Conservation (phyloP, 805 yeast genomes). For the Metschnikowia santaceciliae region DNA sequence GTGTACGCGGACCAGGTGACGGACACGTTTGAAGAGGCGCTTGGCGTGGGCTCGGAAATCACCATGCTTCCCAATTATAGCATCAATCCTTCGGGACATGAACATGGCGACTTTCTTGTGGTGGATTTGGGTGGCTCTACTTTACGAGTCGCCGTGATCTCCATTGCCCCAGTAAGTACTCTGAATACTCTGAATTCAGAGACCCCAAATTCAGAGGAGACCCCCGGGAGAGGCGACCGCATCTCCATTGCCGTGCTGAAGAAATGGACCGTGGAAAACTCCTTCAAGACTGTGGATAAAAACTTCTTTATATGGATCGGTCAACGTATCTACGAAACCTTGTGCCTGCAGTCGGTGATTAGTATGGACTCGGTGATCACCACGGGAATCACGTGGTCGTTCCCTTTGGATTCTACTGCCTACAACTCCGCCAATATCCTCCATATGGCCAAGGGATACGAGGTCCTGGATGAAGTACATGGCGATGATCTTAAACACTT, state of each 20-base stretch:
- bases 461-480: slow-evolving; percentile 39
- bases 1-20: slow-evolving; percentile 20
- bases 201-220: too few relatives aligned
- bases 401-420: slow-evolving; percentile 44
- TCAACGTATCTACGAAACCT: slow-evolving; percentile 26
- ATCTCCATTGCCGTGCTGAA: slow-evolving; percentile 26
- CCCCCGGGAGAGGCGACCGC: slow-evolving; percentile 12
- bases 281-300: slow-evolving; percentile 36
- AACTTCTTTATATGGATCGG: slow-evolving; percentile 45
- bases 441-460: slow-evolving; percentile 61
- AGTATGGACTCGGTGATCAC: slow-evolving; percentile 20
- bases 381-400: slow-evolving; percentile 55
- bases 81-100: slow-evolving; percentile 35
- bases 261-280: slow-evolving; percentile 38
- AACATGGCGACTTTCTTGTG: slow-evolving; percentile 38
- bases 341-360: slow-evolving; percentile 20
- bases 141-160: slow-evolving; percentile 39
- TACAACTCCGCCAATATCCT: slow-evolving; percentile 44
- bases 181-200: too few relatives aligned
- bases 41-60: slow-evolving; percentile 24
- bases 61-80: slow-evolving; percentile 40
- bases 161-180: slow-evolving; percentile 21
- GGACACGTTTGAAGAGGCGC: slow-evolving; percentile 28
- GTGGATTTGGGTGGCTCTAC: slow-evolving; percentile 61
- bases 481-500: slow-evolving; percentile 40